Conservation (phyloP, 2,329 filamentous ascomycete genomes). For the Trichoderma guizhouense region DNA sequence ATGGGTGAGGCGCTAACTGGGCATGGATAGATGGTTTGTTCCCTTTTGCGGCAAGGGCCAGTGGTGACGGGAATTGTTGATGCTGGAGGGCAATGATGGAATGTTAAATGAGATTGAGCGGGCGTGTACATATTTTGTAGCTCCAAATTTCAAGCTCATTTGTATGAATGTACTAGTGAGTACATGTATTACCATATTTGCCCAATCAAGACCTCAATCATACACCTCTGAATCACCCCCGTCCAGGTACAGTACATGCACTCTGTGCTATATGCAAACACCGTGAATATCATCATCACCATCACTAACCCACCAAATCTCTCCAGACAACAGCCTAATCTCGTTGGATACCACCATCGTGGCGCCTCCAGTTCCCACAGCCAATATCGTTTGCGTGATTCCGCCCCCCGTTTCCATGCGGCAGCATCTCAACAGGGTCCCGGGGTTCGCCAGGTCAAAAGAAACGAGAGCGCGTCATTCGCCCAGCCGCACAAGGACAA, state of each 20-base stretch:
- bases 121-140: not conserved
- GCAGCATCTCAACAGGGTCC: conserved; percentile 3
- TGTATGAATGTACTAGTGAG: not conserved
- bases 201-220: not conserved
- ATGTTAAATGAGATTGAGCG: conserved; percentile 3
- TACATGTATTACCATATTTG: not conserved
- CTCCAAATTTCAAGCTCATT: not conserved
- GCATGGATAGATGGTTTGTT: not conserved
- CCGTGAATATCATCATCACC: not conserved
- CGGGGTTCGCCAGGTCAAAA: not conserved
- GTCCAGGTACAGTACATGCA: not conserved
- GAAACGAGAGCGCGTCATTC: not conserved
- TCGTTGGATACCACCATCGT: not conserved
- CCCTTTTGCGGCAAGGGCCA: not conserved
- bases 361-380: not conserved
- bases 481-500: not conserved
- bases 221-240: not conserved
- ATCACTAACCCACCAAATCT: not conserved
- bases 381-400: conserved; percentile 10
- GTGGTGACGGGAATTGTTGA: not conserved
- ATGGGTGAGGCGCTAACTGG: conserved; percentile 8
- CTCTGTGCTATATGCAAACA: not conserved
- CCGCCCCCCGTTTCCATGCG: not conserved
- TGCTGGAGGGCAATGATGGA: not conserved
- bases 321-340: not conserved